Evolutionary conservation across 768 basidiomycete genomes (phyloP).

Genomic region (Hemileccinum rubropunctum): DNA sequence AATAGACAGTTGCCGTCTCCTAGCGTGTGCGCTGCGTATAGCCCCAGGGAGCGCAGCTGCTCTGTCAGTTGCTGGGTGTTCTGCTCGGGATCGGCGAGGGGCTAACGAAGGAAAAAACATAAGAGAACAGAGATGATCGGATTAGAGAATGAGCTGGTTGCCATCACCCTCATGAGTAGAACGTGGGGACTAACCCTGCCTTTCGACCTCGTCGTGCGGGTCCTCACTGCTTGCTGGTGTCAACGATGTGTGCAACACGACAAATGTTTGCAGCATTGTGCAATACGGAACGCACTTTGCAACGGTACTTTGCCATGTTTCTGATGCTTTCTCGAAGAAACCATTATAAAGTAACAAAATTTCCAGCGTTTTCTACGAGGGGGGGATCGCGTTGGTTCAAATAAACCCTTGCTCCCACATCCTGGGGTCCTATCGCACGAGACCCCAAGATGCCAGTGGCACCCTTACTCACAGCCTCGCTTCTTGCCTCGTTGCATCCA

Average conservation of each 20-base stretch:
- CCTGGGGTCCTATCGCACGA: constrained; percentile 30
- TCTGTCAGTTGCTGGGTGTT: constrained; percentile 64
- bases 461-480: constrained; percentile 13
- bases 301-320: constrained; percentile 34
- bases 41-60: constrained; percentile 74
- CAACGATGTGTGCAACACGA: constrained; percentile 26
- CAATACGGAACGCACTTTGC: constrained; percentile 39
- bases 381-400: constrained; percentile 36
- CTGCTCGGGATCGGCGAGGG: constrained; percentile 57
- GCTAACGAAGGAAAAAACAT: constrained; percentile 21
- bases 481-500: constrained; percentile 23
- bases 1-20: constrained; percentile 96
- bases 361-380: constrained; percentile 23
- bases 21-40: constrained; percentile 84
- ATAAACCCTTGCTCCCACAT: constrained; percentile 32
- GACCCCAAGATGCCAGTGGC: constrained; percentile 27
- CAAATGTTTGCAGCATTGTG: constrained; percentile 23
- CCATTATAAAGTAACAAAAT: constrained; percentile 38
- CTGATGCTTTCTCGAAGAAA: constrained; percentile 40
- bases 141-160: constrained; percentile 17
- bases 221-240: constrained; percentile 43
- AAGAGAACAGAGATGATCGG: constrained; percentile 10
- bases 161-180: constrained; percentile 14
- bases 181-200: constrained; percentile 47
- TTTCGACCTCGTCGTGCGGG: constrained; percentile 58